Base-by-base conservation (phyloP, 1,284 basidiomycete genomes). In the Neolentinus lepideus region DNA sequence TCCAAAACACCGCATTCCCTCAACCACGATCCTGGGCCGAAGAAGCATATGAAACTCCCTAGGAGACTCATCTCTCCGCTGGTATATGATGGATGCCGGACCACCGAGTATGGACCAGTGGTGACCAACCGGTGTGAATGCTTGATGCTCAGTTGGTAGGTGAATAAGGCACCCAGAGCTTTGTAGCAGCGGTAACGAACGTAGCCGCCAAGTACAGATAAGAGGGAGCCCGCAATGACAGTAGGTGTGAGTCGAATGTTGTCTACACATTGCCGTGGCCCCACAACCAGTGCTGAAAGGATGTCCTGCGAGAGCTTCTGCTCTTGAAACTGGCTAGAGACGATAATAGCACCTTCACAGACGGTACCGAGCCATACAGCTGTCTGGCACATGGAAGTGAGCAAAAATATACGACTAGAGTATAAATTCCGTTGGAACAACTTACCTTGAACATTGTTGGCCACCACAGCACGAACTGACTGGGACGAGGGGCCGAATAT, bases 41-140 rank as follows among this genome's bases (percentile, higher is more conserved):
- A 57, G 58, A 38, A 52, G 50, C 11, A 35, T 35, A 35, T 35
- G 16, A 59, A 16, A 16, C 53, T 45, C 27, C 59, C 58, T 14
- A 52, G 4, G 8, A 54, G 35, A 46, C 52, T 54, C 16, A 60
- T 51, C 29, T 59, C 47, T 6, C 53, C 38, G 10, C 58, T 55
- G 45, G 52, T 59, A 35, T 60, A 60, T 27, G 54, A 51, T 25
- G 59, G 59, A 31, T 60, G 59, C 19, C 59, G 58, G 35, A 60
- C 59, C n/a, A 57, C 53, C 10, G 45, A 33, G n/a, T 60, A 60
- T 6, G 59, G 59, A n/a, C 59, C 59, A 14, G 27, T 24, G 19
- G 58, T 59, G 29, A 60, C 58, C 1, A 60, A 55, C 29, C 53
- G 51, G 22, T 60, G 59, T 9, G 33, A 35, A 35, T 35, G 9